A percentile compares a stretch with the other conserved stretches of the same genome.
phyloP scores from a whole-genome alignment of 148 eudicot genomes.

The Pouteria glomerata region DNA sequence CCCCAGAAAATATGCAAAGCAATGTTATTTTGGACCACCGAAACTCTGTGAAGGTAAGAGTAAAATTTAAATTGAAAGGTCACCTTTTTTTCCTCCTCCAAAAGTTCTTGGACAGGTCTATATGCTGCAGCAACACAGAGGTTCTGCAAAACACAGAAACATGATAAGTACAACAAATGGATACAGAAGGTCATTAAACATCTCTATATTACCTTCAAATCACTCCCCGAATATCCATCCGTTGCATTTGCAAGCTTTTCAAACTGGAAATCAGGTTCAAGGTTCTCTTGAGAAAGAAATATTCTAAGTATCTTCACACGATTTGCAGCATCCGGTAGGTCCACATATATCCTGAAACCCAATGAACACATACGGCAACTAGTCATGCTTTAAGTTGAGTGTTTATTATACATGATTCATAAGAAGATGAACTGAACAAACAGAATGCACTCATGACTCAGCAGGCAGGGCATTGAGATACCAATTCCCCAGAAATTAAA shows the following conservation, averaged over 20 bases:
- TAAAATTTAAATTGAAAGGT: not conserved
- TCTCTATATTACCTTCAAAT: constrained; percentile 62
- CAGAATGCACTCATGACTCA: no score
- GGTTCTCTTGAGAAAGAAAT: constrained; percentile 75
- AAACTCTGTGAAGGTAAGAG: not conserved
- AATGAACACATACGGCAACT: constrained; percentile 10
- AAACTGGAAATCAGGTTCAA: constrained; percentile 59
- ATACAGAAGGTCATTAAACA: not conserved
- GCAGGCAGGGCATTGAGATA: not conserved
- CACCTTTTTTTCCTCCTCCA: constrained; percentile 82
- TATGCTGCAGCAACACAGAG: constrained; percentile 97
- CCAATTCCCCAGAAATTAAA: not conserved
- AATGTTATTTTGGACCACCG: not conserved
- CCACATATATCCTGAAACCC: constrained; percentile 73
- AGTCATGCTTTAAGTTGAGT: not conserved
- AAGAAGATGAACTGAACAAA: no score
- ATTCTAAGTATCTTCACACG: constrained; percentile 79
- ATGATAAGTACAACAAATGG: not conserved
- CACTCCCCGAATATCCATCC: constrained; percentile 97
- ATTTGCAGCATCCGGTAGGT: constrained; percentile 88
- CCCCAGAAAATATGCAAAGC: not conserved
- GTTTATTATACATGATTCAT: not conserved
- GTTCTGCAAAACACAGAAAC: constrained; percentile 47
- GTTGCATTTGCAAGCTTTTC: constrained; percentile 79
- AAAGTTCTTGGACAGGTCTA: constrained; percentile 94